Base-by-base conservation (phyloP, 2,329 filamentous ascomycete genomes). In the Ustulina deusta region DNA sequence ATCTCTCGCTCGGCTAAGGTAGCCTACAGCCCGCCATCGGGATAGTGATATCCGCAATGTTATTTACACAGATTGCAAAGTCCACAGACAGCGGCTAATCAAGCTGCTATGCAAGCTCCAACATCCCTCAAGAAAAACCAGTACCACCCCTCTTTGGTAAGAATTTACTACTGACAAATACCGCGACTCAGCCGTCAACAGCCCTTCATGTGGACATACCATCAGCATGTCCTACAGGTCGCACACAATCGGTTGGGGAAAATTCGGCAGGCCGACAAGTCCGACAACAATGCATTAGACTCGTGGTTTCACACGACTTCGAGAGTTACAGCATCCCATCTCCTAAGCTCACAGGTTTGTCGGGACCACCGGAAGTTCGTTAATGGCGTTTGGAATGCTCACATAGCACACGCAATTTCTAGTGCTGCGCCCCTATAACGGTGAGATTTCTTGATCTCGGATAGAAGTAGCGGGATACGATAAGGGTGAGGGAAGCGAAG, bases 341-440 rank as follows among this genome's bases (percentile, higher is more conserved):
- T 51, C 32, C 29, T n/a, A n/a, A n/a, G n/a, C n/a, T n/a, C n/a
- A 29, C 13, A 15, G 27, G 2, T 32, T 38, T 55, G 11, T 3
- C 59, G 49, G 49, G 34, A 46, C 49, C 20, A 20, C 29, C 38
- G 20, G 51, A 48, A 40, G 27, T 15, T n/a, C 10, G 54, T 17
- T 42, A 36, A 20, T 11, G 7, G 29, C 32, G 36, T 29, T 29
- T 22, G 11, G 29, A 51, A 48, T 7, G 40, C 29, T 56, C 40
- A 44, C 34, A 20, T 63, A 27, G 25, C 22, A 2, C 49, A 48
- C 27, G 34, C 25, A 56, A 49, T 10, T n/a, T 42, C 22, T 17
- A 10, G 13, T 57, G 61, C 44, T 38, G 61, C 40, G 60, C 51
- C 51, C 9, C 38, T 36, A 36, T 40, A 60, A 36, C 13, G 15